A percentile compares a stretch with the other conserved stretches of the same genome.
phyloP scores from a whole-genome alignment of 805 yeast genomes.

The Pichia paraexigua region DNA sequence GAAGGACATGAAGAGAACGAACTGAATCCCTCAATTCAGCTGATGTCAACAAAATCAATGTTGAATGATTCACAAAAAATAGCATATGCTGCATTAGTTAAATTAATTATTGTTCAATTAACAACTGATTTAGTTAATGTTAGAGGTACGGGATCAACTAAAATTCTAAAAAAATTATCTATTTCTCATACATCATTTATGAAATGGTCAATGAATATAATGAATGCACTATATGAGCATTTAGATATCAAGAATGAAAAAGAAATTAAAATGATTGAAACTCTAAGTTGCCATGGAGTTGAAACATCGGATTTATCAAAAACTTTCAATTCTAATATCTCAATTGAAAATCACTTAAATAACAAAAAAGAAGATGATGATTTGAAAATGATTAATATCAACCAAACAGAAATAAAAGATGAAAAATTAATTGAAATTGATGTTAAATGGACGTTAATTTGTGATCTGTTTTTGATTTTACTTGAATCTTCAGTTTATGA shows the following conservation, averaged over 20 bases:
- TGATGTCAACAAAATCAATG: conserved; percentile 73
- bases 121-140: conserved; percentile 68
- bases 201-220: conserved; percentile 72
- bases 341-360: conserved; percentile 44
- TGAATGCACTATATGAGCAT: conserved; percentile 69
- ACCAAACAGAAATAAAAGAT: conserved; percentile 24
- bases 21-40: conserved; percentile 49
- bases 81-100: conserved; percentile 84
- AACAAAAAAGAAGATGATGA: conserved; percentile 9
- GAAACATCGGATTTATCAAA: conserved; percentile 64
- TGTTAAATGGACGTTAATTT: conserved; percentile 86
- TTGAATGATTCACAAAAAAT: conserved; percentile 77
- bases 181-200: conserved; percentile 70
- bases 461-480: conserved; percentile 78
- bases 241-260: conserved; percentile 59
- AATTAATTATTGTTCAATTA: conserved; percentile 69
- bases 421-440: conserved; percentile 48
- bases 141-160: conserved; percentile 43
- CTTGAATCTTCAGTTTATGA: conserved; percentile 84
- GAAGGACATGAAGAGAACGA: conserved; percentile 28
- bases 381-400: conserved; percentile 15
- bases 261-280: conserved; percentile 83
- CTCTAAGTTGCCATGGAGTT: conserved; percentile 76
- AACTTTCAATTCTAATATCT: conserved; percentile 35
- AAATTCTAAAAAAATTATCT: conserved; percentile 52